These are phyloP conservation scores for Leptodontidium sp. DNA, from an alignment of 2,329 filamentous ascomycete genomes.

Conservation along the genomic window DNA sequence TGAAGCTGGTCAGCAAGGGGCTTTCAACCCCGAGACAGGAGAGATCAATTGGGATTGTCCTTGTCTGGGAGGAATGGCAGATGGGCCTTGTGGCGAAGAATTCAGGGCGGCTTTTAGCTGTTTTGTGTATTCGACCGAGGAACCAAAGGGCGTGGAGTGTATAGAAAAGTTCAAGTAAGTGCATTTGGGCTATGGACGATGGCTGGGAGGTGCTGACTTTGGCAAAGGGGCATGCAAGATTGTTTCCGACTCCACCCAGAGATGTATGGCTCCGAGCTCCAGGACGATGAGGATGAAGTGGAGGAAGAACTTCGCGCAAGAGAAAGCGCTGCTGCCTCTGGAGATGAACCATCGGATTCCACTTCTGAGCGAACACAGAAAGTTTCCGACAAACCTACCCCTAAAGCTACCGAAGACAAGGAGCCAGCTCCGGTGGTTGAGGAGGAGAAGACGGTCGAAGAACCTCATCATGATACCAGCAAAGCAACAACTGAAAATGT, in stretches of 20 bases:
- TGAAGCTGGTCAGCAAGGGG: constrained; percentile 86
- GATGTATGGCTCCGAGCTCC: constrained; percentile 87
- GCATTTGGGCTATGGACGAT: neutral
- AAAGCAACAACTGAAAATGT: constrained; percentile 35
- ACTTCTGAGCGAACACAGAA: constrained; percentile 16
- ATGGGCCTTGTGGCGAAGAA: constrained; percentile 93
- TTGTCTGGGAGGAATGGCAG: constrained; percentile 94
- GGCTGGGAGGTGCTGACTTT: constrained; percentile 32
- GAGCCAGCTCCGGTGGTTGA: constrained; percentile 1
- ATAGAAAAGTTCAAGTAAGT: constrained; percentile 96
- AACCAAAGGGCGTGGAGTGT: constrained; percentile 97
- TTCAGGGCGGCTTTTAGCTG: constrained; percentile 98
- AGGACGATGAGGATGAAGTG: constrained; percentile 74
- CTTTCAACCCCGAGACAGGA: constrained; percentile 97
- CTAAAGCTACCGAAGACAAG: constrained; percentile 22
- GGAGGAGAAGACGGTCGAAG: constrained; percentile 30
- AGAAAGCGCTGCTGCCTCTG: constrained; percentile 33
- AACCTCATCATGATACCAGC: constrained; percentile 43
- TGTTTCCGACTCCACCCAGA: constrained; percentile 95
- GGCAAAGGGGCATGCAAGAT: constrained; percentile 86
- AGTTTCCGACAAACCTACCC: constrained; percentile 10
- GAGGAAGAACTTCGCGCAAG: constrained; percentile 44
- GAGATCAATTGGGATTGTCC: constrained; percentile 99
- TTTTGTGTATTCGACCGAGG: constrained; percentile 93
- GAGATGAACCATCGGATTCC: constrained; percentile 19